Conservation (phyloP, 306 rosid genomes). For the Citrullus colocynthis region DNA sequence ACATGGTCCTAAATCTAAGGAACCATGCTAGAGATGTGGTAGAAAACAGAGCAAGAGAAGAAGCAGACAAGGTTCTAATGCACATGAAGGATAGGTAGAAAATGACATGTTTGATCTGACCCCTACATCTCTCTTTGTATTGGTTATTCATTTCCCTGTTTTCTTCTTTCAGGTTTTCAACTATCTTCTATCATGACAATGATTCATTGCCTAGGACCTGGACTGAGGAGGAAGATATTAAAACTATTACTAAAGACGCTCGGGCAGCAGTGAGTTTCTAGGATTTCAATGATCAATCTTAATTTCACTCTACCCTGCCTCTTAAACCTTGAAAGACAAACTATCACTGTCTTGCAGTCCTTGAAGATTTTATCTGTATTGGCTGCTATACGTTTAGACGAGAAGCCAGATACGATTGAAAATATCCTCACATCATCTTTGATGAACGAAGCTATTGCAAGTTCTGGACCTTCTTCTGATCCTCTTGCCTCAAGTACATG, state of each 20-base stretch:
- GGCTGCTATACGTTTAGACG: slow-evolving; percentile 84
- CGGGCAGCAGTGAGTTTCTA: slow-evolving; percentile 42
- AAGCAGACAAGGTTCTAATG: slow-evolving; percentile 61
- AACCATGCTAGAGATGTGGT: slow-evolving; percentile 62
- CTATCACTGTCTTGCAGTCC: slow-evolving; percentile 32
- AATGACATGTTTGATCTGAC: neutral
- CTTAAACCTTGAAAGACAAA: neutral
- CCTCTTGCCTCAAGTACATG: slow-evolving; percentile 80
- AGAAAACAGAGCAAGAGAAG: slow-evolving; percentile 69
- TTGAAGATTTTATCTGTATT: slow-evolving; percentile 60
- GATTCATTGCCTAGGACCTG: slow-evolving; percentile 87
- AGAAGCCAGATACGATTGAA: slow-evolving; percentile 55
- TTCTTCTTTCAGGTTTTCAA: slow-evolving; percentile 50
- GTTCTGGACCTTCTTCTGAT: slow-evolving; percentile 34
- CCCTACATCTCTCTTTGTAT: neutral
- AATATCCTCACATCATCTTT: slow-evolving; percentile 36
- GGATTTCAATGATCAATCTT: neutral
- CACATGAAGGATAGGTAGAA: slow-evolving; percentile 86
- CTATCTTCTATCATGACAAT: slow-evolving; percentile 61
- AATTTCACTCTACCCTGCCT: neutral
- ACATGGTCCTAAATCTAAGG: slow-evolving; percentile 38
- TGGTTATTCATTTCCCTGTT: neutral
- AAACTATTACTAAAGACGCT: slow-evolving; percentile 61
- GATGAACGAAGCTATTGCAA: slow-evolving; percentile 34
- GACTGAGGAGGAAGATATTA: slow-evolving; percentile 84